A percentile compares a stretch with the other conserved stretches of the same genome.
phyloP scores from a whole-genome alignment of 805 yeast species.

The Nakazawaea ernobii region DNA sequence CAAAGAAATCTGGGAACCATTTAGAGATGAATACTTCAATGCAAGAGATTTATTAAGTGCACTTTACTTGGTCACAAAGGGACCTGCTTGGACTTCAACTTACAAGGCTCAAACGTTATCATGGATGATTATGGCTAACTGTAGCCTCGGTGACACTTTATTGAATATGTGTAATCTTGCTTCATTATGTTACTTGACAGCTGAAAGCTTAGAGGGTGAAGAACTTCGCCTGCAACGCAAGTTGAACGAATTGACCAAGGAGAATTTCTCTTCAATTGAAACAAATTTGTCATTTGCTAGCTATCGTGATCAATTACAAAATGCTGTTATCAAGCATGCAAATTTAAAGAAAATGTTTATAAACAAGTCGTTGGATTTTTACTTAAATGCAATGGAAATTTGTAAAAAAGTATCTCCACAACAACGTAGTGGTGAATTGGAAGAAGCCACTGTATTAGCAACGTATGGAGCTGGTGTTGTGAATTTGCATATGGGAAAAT shows the following conservation, averaged over 20 bases:
- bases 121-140: conserved; percentile 70
- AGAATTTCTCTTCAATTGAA: background rate
- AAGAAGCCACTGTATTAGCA: conserved; percentile 72
- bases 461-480: conserved; percentile 85
- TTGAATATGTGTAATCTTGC: conserved; percentile 67
- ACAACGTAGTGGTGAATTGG: conserved; percentile 23
- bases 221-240: conserved; percentile 27
- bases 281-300: conserved; percentile 4
- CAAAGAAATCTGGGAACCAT: conserved; percentile 63
- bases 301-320: conserved; percentile 25
- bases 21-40: conserved; percentile 70
- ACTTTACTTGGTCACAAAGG: conserved; percentile 52
- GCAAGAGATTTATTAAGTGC: conserved; percentile 75
- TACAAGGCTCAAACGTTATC: conserved; percentile 37
- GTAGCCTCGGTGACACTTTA: conserved; percentile 57
- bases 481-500: conserved; percentile 51
- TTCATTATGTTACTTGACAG: conserved; percentile 59
- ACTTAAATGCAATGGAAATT: conserved; percentile 8
- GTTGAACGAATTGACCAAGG: conserved; percentile 28
- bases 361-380: conserved; percentile 11
- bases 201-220: conserved; percentile 54
- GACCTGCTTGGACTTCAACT: conserved; percentile 54
- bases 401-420: conserved; percentile 25
- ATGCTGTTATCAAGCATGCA: background rate
- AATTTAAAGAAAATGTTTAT: background rate